Percentiles rank a stretch among this genome's conserved stretches.
Conservation (phyloP, 2,329 filamentous ascomycete genomes). For the Orbilia oligospora region DNA sequence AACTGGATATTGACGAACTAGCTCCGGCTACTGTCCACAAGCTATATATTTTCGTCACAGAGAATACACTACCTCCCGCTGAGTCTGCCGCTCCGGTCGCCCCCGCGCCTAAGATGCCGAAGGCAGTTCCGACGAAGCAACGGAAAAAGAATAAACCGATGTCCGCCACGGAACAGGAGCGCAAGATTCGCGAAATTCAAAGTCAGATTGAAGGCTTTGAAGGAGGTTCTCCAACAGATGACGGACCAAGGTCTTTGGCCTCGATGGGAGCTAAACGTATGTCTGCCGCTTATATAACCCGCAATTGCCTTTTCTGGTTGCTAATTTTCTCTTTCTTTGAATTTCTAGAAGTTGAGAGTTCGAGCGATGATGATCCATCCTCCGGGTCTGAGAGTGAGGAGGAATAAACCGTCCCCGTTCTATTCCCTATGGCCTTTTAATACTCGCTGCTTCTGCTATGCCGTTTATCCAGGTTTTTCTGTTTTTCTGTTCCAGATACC, state of each 20-base stretch:
- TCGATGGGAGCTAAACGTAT: constrained; percentile 59
- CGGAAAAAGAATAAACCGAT: constrained; percentile 83
- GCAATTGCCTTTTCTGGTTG: constrained; percentile 9
- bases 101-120: constrained; percentile 66
- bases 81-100: constrained; percentile 60
- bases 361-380: constrained; percentile 63
- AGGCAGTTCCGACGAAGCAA: constrained; percentile 70
- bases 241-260: constrained; percentile 56
- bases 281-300: background rate
- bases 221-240: constrained; percentile 47
- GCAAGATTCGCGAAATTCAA: constrained; percentile 76
- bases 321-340: constrained; percentile 29
- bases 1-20: constrained; percentile 74
- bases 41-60: constrained; percentile 72
- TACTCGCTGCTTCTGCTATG: constrained; percentile 11
- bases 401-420: constrained; percentile 59
- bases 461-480: constrained; percentile 10
- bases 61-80: constrained; percentile 66
- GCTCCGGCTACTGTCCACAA: constrained; percentile 72
- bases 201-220: constrained; percentile 63
- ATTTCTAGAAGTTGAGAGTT: constrained; percentile 50
- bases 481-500: constrained; percentile 36
- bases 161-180: constrained; percentile 80
- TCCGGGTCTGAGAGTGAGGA: constrained; percentile 65
- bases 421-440: constrained; percentile 19